phyloP scores from a whole-genome alignment of 2,329 filamentous ascomycete genomes.

The Cladosporium velox region DNA sequence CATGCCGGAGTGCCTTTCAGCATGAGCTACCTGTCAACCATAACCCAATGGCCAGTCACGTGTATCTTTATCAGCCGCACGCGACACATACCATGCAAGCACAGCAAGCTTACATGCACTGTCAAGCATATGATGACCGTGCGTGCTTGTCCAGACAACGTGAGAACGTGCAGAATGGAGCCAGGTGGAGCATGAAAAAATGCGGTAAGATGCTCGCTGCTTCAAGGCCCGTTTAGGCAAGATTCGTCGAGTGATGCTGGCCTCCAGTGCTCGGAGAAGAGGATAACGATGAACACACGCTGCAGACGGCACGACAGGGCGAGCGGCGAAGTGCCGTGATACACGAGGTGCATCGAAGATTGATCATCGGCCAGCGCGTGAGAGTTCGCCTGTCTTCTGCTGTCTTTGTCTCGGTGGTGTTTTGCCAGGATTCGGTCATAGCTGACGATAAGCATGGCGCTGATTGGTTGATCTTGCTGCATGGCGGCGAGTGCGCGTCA shows the following conservation, averaged over 20 bases:
- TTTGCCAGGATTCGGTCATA: neutral
- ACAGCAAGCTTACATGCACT: neutral
- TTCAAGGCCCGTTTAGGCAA: slow-evolving; percentile 1
- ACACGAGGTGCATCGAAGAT: neutral
- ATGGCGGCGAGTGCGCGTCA: neutral
- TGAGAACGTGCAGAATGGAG: neutral
- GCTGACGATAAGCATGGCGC: neutral
- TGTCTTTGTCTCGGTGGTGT: neutral
- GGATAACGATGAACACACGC: neutral
- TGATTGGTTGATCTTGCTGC: neutral
- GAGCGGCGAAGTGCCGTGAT: neutral
- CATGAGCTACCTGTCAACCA: neutral
- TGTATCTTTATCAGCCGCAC: neutral
- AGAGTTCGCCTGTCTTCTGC: neutral
- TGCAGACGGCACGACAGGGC: neutral
- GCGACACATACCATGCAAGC: neutral
- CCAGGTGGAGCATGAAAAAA: neutral
- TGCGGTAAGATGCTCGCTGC: slow-evolving; percentile 8
- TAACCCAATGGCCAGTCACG: neutral
- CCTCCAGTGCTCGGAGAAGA: neutral
- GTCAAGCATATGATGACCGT: neutral
- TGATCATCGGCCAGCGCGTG: neutral
- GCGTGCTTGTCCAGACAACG: neutral
- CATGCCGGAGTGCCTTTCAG: neutral
- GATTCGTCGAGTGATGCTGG: neutral